Percentiles rank a stretch among this genome's conserved stretches.
These are phyloP conservation scores for Cunninghamia lanceolata DNA, from an alignment of 75 land plant genomes.

Conservation along the genomic window DNA sequence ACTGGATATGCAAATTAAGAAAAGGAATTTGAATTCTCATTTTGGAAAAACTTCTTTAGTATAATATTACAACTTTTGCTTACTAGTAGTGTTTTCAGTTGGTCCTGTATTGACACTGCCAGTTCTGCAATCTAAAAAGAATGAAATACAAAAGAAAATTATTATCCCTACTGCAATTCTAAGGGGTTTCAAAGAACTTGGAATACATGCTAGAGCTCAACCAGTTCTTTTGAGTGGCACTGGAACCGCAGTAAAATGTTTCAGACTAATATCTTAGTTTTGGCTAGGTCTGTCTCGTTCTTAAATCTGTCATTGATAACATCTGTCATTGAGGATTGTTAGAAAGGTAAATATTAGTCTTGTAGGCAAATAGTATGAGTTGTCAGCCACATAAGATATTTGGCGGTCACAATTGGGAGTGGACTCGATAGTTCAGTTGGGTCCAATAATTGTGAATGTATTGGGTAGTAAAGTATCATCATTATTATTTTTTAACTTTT, in stretches of 20 bases:
- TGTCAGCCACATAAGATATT: not conserved
- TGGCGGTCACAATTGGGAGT: not conserved
- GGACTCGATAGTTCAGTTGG: too few relatives aligned
- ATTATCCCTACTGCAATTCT: not conserved
- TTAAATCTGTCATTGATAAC: not conserved
- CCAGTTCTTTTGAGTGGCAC: not conserved
- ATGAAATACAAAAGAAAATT: not conserved
- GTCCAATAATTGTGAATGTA: too few relatives aligned
- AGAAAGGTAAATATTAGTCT: not conserved
- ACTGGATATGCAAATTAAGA: not conserved
- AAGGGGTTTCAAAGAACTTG: too few relatives aligned
- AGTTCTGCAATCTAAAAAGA: not conserved
- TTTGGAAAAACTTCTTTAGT: not conserved
- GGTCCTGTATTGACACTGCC: not conserved
- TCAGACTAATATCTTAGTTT: not conserved
- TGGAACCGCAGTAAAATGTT: not conserved
- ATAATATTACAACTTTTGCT: not conserved
- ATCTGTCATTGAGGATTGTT: not conserved
- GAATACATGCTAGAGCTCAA: too few relatives aligned
- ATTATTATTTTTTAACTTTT: too few relatives aligned
- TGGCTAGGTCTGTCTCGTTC: not conserved
- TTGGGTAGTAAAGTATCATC: too few relatives aligned
- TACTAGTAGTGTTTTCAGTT: not conserved
- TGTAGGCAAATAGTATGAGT: not conserved
- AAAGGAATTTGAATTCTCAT: not conserved